Evolutionary conservation across 768 basidiomycete species (phyloP).

Genomic region (Boletus tomentosulus): DNA sequence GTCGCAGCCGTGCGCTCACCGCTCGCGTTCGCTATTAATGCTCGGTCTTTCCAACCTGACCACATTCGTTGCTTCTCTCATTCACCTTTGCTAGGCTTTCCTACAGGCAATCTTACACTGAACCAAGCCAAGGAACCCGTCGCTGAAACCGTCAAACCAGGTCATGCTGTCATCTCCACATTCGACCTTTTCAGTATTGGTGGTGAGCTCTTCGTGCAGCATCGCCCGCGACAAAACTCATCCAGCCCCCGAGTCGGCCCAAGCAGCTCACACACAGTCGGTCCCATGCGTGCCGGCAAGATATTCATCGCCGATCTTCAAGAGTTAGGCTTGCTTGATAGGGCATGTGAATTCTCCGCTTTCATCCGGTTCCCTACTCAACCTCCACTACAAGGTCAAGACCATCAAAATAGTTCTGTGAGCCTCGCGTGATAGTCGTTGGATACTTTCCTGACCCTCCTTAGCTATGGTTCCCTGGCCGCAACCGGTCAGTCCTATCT

Average conservation of each 20-base stretch:
- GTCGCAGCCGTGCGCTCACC: slow-evolving; percentile 3
- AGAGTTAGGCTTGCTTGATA: slow-evolving; percentile 63
- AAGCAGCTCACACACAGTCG: slow-evolving; percentile 63
- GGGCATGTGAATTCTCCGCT: slow-evolving; percentile 38
- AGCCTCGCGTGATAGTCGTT: slow-evolving; percentile 18
- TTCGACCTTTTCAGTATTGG: slow-evolving; percentile 94
- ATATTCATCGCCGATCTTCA: slow-evolving; percentile 80
- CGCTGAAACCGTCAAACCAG: slow-evolving; percentile 36
- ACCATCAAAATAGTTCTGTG: slow-evolving; percentile 84
- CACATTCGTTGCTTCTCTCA: slow-evolving; percentile 15
- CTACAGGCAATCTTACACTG: slow-evolving; percentile 4
- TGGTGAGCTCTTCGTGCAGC: slow-evolving; percentile 42
- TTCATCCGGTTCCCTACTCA: background rate
- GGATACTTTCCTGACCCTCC: background rate
- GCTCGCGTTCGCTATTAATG: background rate
- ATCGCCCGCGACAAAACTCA: background rate
- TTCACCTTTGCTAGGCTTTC: background rate
- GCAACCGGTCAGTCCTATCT: slow-evolving; percentile 64
- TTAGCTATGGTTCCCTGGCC: slow-evolving; percentile 86
- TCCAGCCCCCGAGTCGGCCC: slow-evolving; percentile 49
- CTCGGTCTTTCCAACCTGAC: background rate
- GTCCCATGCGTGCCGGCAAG: slow-evolving; percentile 87
- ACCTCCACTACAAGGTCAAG: slow-evolving; percentile 46
- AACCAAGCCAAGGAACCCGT: slow-evolving; percentile 4
- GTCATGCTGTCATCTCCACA: slow-evolving; percentile 90